Conservation (phyloP, 2,329 filamentous ascomycete species). For the Fusarium oxysporum region DNA sequence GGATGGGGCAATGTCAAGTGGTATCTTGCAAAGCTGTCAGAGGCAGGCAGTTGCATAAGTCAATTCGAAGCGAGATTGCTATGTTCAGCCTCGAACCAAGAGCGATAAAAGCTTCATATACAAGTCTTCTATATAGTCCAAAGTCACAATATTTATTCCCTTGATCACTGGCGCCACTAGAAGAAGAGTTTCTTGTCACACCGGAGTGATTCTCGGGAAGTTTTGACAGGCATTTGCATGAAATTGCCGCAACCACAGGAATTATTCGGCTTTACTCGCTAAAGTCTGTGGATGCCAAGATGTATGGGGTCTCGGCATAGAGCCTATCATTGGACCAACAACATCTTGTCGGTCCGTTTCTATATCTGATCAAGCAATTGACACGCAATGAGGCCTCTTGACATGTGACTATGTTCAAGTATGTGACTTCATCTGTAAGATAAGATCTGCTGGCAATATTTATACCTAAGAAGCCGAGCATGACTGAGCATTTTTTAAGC, state of each 20-base stretch:
- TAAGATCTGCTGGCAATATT: rapidly evolving
- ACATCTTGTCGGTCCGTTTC: neutral
- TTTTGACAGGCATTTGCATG: neutral
- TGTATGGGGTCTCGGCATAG: neutral
- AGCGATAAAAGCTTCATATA: too few relatives aligned
- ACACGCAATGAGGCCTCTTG: neutral
- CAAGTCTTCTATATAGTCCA: too few relatives aligned
- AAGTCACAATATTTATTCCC: too few relatives aligned
- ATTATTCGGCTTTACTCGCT: neutral
- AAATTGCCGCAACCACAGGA: neutral
- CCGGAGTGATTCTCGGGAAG: neutral
- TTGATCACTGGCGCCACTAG: neutral
- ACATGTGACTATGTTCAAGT: neutral
- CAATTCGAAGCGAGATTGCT: too few relatives aligned
- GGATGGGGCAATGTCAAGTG: neutral
- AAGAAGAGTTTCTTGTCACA: neutral
- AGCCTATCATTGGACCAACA: rapidly evolving
- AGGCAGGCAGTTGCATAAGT: too few relatives aligned
- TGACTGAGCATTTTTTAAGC: rapidly evolving
- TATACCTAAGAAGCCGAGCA: neutral
- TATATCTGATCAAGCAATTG: too few relatives aligned
- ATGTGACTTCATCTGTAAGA: neutral
- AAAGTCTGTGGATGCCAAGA: neutral
- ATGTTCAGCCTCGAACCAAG: too few relatives aligned
- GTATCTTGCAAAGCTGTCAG: neutral